Evolutionary conservation across 768 basidiomycete genomes (phyloP).

Genomic region (Suillus subalutaceus): DNA sequence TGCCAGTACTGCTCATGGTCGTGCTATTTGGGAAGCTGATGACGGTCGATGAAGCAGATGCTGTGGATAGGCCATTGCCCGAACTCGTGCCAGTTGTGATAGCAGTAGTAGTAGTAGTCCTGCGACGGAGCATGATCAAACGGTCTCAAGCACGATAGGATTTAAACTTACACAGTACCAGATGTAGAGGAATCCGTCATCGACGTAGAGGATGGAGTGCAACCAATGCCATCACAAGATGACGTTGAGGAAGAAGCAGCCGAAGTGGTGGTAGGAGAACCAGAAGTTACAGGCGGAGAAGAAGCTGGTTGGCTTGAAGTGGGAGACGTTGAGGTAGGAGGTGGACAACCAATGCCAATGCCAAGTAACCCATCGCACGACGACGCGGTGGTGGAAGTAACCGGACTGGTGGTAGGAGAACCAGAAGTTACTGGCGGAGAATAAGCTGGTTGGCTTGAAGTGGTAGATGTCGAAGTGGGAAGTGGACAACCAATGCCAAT

Average conservation of each 20-base stretch:
- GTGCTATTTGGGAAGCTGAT: conserved; percentile 34
- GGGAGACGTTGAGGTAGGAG: conserved; percentile 5
- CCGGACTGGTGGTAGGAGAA: not conserved
- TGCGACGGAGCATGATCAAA: not conserved
- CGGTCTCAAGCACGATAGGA: not conserved
- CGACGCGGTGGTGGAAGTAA: conserved; percentile 1
- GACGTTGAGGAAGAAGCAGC: conserved; percentile 9
- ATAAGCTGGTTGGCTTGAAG: conserved; percentile 9
- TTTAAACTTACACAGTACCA: not conserved
- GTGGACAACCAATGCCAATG: conserved; percentile 17
- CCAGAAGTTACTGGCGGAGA: conserved; percentile 9
- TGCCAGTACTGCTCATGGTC: conserved; percentile 13
- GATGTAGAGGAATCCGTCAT: not conserved
- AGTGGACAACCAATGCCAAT: conserved; percentile 17
- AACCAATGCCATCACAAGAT: conserved; percentile 16
- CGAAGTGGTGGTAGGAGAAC: not conserved
- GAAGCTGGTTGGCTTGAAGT: conserved; percentile 9
- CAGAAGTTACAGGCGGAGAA: conserved; percentile 8
- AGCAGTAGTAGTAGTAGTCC: not conserved
- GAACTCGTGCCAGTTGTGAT: not conserved
- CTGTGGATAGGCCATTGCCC: conserved; percentile 7
- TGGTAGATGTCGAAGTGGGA: conserved; percentile 5
- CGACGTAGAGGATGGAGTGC: conserved; percentile 7
- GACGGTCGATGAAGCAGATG: conserved; percentile 24
- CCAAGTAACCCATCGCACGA: conserved; percentile 15